These are phyloP conservation scores for Phytophthora citricola DNA, from an alignment of 352 stramenopile genomes.

Conservation along the genomic window DNA sequence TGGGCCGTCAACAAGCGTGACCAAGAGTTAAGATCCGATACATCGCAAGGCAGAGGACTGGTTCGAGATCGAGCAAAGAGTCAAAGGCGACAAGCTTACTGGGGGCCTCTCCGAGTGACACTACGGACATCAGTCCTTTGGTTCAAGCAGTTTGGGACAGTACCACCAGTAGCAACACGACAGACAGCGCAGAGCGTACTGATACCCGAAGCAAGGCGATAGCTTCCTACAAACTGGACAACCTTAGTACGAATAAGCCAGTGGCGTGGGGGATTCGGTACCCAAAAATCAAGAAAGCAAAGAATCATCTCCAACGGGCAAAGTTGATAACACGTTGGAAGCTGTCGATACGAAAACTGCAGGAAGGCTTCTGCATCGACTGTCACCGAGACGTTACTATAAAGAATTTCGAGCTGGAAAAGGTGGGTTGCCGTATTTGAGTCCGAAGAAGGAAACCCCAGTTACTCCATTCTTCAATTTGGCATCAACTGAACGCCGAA, in stretches of 20 bases:
- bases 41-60: neutral
- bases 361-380: slow-evolving; percentile 30
- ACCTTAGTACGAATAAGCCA: slow-evolving; percentile 18
- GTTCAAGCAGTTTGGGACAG: slow-evolving; percentile 20
- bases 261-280: slow-evolving; percentile 23
- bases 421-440: slow-evolving; percentile 11
- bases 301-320: neutral
- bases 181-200: neutral
- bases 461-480: slow-evolving; percentile 19
- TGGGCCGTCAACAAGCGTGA: slow-evolving; percentile 32
- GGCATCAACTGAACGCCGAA: slow-evolving; percentile 21
- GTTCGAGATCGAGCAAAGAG: slow-evolving; percentile 3
- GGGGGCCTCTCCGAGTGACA: slow-evolving; percentile 9
- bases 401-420: slow-evolving; percentile 19
- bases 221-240: slow-evolving; percentile 25
- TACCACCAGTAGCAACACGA: neutral
- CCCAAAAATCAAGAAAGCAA: slow-evolving; percentile 17
- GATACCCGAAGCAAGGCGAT: slow-evolving; percentile 1
- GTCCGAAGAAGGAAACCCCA: slow-evolving; percentile 23
- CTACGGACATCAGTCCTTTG: slow-evolving; percentile 21
- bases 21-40: slow-evolving; percentile 14
- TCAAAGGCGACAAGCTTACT: slow-evolving; percentile 2
- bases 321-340: slow-evolving; percentile 9
- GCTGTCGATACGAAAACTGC: slow-evolving; percentile 20
- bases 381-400: slow-evolving; percentile 35